Percentiles rank a stretch among this genome's conserved stretches.
These are phyloP conservation scores for Vanderwaltozyma polyspora DNA, from an alignment of 805 yeast species.

Conservation along the genomic window DNA sequence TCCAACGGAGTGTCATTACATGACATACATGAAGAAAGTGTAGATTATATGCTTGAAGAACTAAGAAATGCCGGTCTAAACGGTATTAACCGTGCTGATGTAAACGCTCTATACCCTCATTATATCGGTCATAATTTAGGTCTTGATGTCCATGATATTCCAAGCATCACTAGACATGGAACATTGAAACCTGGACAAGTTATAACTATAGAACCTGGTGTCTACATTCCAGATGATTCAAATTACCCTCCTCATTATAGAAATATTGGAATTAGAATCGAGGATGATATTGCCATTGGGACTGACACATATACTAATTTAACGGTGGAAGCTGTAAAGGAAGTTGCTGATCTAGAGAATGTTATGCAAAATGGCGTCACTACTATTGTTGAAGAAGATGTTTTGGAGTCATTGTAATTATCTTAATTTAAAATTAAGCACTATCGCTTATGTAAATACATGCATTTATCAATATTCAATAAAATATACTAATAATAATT, in stretches of 20 bases:
- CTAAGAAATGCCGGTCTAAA: conserved; percentile 63
- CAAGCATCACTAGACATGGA: conserved; percentile 46
- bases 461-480: too few relatives aligned
- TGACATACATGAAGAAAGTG: conserved; percentile 66
- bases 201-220: conserved; percentile 91
- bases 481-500: too few relatives aligned
- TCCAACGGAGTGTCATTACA: conserved; percentile 44
- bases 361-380: conserved; percentile 52
- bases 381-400: conserved; percentile 36
- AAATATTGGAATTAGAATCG: conserved; percentile 88
- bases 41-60: conserved; percentile 46
- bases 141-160: conserved; percentile 78
- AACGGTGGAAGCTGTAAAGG: conserved; percentile 79
- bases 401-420: conserved; percentile 23
- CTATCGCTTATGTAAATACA: too few relatives aligned
- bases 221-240: conserved; percentile 66
- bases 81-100: conserved; percentile 39
- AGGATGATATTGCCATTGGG: conserved; percentile 85
- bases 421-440: neutral
- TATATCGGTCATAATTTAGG: conserved; percentile 95
- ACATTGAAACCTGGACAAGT: conserved; percentile 62
- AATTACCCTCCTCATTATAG: conserved; percentile 71
- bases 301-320: conserved; percentile 43
- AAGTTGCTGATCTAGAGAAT: conserved; percentile 67
- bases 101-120: conserved; percentile 68